Evolutionary conservation across 1,284 basidiomycete species (phyloP).

Genomic region (Apiotrichum domesticum): DNA sequence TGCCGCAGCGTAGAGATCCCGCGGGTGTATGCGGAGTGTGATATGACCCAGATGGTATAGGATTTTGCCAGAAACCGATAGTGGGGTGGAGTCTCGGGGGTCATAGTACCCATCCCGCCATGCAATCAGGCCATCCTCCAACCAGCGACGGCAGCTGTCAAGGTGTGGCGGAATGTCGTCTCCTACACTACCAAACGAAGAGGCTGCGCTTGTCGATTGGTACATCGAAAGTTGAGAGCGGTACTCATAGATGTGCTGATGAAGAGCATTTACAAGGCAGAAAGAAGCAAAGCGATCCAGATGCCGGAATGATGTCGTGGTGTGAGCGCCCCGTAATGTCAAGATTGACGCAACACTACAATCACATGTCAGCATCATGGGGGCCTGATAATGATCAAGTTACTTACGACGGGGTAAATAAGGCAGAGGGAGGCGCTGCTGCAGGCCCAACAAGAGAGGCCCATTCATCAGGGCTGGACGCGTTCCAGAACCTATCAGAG

Average conservation of each 20-base stretch:
- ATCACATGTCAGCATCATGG: background rate
- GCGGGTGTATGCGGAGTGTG: constrained; percentile 14
- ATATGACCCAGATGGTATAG: constrained; percentile 25
- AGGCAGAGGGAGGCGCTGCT: constrained; percentile 16
- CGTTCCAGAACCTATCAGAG: constrained; percentile 22
- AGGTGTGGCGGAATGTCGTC: background rate
- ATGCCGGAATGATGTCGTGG: constrained; percentile 1
- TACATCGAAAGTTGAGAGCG: constrained; percentile 20
- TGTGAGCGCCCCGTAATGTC: constrained; percentile 3
- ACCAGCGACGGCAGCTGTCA: constrained; percentile 5
- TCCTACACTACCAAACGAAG: background rate
- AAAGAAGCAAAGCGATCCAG: constrained; percentile 19
- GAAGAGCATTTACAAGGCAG: constrained; percentile 16
- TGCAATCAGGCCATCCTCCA: constrained; percentile 17
- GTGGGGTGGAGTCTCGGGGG: background rate
- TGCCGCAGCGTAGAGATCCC: constrained; percentile 18
- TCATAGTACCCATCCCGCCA: constrained; percentile 19
- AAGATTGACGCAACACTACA: background rate
- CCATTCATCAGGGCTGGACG: constrained; percentile 19
- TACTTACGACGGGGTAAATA: constrained; percentile 19
- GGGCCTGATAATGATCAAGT: background rate
- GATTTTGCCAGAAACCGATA: background rate
- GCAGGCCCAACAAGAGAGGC: constrained; percentile 12
- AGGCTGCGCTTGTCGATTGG: background rate
- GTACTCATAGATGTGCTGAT: constrained; percentile 25